phyloP scores from a whole-genome alignment of 495 filamentous ascomycete species.

The Venustampulla echinocandica region DNA sequence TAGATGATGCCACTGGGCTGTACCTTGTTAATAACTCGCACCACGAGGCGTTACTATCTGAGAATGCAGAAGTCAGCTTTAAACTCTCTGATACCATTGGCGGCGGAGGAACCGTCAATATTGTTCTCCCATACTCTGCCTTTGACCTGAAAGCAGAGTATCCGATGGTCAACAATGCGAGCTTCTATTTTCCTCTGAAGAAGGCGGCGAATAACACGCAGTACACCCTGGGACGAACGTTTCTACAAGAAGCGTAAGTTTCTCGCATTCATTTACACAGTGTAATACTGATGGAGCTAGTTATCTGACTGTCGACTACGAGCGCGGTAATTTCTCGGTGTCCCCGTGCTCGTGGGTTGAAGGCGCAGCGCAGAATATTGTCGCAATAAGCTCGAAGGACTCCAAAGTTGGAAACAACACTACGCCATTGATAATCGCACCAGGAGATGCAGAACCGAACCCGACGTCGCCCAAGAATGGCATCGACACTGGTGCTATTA shows the following conservation, averaged over 20 bases:
- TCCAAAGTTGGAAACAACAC: not conserved
- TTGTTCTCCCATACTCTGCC: constrained; percentile 38
- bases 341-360: constrained; percentile 17
- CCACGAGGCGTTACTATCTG: constrained; percentile 31
- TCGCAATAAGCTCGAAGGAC: not conserved
- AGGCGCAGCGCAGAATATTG: constrained; percentile 3
- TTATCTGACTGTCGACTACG: constrained; percentile 22
- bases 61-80: constrained; percentile 43
- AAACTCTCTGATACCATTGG: constrained; percentile 33
- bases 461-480: no score
- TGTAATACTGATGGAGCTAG: constrained; percentile 31
- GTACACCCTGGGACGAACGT: constrained; percentile 47
- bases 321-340: constrained; percentile 19
- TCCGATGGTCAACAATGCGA: constrained; percentile 32
- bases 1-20: constrained; percentile 36
- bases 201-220: constrained; percentile 44
- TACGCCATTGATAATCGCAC: no score
- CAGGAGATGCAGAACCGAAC: no score
- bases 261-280: not conserved
- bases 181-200: constrained; percentile 45
- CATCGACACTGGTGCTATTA: not conserved
- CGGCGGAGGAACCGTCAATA: constrained; percentile 36
- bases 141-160: constrained; percentile 40
- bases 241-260: constrained; percentile 46
- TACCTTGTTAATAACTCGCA: constrained; percentile 43